A percentile compares a stretch with the other conserved stretches of the same genome.
Conservation (phyloP, 805 yeast genomes). For the Helenozyma baotianmanensis region DNA sequence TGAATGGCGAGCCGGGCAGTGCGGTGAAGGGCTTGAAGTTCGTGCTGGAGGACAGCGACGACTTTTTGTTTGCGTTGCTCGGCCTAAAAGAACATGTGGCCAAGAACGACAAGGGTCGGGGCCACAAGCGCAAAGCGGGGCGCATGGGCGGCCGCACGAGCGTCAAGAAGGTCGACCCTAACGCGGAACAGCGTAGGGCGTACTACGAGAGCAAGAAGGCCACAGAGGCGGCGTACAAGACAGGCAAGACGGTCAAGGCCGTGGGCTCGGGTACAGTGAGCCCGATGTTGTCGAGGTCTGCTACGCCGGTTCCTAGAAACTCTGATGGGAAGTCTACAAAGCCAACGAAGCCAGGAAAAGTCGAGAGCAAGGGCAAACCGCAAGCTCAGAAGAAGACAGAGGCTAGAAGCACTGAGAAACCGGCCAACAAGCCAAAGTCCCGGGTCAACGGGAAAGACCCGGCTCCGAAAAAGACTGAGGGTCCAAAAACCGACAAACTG, state of each 20-base stretch:
- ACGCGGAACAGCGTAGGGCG: constrained; percentile 33
- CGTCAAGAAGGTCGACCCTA: constrained; percentile 23
- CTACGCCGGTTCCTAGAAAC: constrained; percentile 11
- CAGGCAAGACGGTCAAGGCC: constrained; percentile 37
- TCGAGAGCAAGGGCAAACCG: too few species aligned
- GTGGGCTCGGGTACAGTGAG: constrained; percentile 25
- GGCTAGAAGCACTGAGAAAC: neutral
- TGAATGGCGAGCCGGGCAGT: constrained; percentile 15
- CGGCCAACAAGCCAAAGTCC: neutral
- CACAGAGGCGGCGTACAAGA: constrained; percentile 26
- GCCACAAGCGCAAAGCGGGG: constrained; percentile 34
- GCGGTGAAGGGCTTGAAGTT: constrained; percentile 15
- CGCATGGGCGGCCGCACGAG: constrained; percentile 18
- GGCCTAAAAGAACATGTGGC: constrained; percentile 43
- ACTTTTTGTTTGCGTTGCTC: constrained; percentile 42
- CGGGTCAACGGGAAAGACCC: neutral
- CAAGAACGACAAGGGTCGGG: constrained; percentile 17
- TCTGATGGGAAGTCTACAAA: too few species aligned
- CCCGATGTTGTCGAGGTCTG: constrained; percentile 9
- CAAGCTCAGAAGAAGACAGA: neutral
- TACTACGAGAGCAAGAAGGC: constrained; percentile 33
- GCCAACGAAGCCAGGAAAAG: too few species aligned
- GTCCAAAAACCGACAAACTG: neutral
- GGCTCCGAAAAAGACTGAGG: too few species aligned
- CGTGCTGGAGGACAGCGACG: constrained; percentile 44